phyloP scores from a whole-genome alignment of 2,329 filamentous ascomycete species.

The Fusarium sp. region DNA sequence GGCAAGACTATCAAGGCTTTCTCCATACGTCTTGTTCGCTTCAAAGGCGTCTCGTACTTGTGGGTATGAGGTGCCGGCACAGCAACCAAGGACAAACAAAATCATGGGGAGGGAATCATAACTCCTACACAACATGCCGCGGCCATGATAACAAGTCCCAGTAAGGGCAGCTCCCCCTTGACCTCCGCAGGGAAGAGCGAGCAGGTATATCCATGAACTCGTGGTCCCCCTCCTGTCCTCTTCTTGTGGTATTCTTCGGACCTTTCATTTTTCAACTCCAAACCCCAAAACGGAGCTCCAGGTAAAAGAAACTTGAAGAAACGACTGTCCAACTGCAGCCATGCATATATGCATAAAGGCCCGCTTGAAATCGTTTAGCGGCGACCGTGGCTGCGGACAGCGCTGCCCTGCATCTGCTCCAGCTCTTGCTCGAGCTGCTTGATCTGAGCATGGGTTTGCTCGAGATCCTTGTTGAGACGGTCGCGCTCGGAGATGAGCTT shows the following conservation, averaged over 20 bases:
- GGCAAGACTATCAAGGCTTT: slow-evolving; percentile 54
- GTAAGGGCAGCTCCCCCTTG: slow-evolving; percentile 23
- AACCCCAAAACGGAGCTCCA: slow-evolving; percentile 49
- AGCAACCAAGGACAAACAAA: slow-evolving; percentile 44
- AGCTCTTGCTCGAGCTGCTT: slow-evolving; percentile 93
- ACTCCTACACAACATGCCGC: slow-evolving; percentile 44
- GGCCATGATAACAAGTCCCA: slow-evolving; percentile 40
- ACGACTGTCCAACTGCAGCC: slow-evolving; percentile 48
- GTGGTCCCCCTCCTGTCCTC: slow-evolving; percentile 35
- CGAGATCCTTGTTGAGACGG: slow-evolving; percentile 99
- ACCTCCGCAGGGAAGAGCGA: slow-evolving; percentile 37
- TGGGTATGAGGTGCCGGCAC: slow-evolving; percentile 39
- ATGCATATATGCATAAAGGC: slow-evolving; percentile 39
- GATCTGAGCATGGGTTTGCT: slow-evolving; percentile 95
- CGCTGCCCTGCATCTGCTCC: slow-evolving; percentile 90
- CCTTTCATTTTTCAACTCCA: slow-evolving; percentile 53
- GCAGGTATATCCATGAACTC: slow-evolving; percentile 50
- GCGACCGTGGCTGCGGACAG: slow-evolving; percentile 91
- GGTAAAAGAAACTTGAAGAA: slow-evolving; percentile 46
- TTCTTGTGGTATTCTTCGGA: slow-evolving; percentile 49
- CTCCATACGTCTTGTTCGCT: slow-evolving; percentile 48
- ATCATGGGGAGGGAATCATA: slow-evolving; percentile 44
- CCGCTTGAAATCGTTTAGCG: slow-evolving; percentile 68
- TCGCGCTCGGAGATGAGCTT: slow-evolving; percentile 99
- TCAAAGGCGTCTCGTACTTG: slow-evolving; percentile 37